These are phyloP conservation scores for Veloboletus limbatus DNA, from an alignment of 1,284 basidiomycete genomes.

Conservation along the genomic window DNA sequence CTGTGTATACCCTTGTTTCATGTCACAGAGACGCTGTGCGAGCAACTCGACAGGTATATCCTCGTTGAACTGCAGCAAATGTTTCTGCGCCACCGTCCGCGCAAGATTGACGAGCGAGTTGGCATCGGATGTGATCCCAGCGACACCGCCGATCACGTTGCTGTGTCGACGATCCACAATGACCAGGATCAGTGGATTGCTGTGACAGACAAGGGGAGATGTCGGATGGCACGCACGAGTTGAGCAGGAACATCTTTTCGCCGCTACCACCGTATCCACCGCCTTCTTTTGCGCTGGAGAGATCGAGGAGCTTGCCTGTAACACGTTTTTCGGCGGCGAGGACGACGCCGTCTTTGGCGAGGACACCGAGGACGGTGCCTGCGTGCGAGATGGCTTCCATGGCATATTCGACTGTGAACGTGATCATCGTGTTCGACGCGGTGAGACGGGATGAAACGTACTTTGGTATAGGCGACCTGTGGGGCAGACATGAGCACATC, in stretches of 20 bases:
- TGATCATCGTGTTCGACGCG: conserved; percentile 3
- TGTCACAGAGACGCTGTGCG: conserved; percentile 90
- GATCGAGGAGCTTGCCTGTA: conserved; percentile 94
- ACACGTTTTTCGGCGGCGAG: conserved; percentile 99
- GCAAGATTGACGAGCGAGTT: conserved; percentile 97
- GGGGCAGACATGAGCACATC: conserved; percentile 3
- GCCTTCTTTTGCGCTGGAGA: conserved; percentile 79
- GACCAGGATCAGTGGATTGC: not conserved
- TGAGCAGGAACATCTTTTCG: conserved; percentile 96
- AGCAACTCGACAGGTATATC: conserved; percentile 98
- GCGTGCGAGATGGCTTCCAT: conserved; percentile 99
- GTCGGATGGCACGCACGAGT: conserved; percentile 63
- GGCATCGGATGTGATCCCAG: conserved; percentile 95
- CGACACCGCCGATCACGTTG: conserved; percentile 94
- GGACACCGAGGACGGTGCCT: conserved; percentile 90
- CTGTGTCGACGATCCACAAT: conserved; percentile 40
- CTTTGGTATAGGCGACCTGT: conserved; percentile 89
- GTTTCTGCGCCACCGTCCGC: conserved; percentile 85
- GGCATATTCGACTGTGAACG: conserved; percentile 86
- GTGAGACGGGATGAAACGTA: conserved; percentile 39
- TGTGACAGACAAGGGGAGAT: not conserved
- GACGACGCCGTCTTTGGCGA: conserved; percentile 95
- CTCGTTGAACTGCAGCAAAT: conserved; percentile 90
- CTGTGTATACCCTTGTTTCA: conserved; percentile 99
- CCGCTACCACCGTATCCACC: conserved; percentile 87